phyloP scores from a whole-genome alignment of 768 basidiomycete genomes.

The Xanthoconium purpureum region DNA sequence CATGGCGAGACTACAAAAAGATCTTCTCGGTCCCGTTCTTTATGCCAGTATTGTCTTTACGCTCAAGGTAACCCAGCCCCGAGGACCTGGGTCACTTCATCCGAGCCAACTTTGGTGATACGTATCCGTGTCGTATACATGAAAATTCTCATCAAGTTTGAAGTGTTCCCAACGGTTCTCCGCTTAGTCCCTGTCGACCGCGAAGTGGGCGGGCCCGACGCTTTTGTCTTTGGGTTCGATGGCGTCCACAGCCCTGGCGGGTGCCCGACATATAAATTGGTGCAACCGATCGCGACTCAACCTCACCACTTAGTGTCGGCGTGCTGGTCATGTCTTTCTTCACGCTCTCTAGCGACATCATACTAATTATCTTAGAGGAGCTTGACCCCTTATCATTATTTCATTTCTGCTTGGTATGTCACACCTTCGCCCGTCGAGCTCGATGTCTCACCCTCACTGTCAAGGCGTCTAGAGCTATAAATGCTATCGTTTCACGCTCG shows the following conservation, averaged over 20 bases:
- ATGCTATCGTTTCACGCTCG: conserved; percentile 19
- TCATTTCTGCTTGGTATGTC: conserved; percentile 29
- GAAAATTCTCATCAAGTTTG: conserved; percentile 26
- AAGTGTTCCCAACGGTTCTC: conserved; percentile 24
- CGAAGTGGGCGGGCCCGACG: conserved; percentile 31
- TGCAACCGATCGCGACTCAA: conserved; percentile 1
- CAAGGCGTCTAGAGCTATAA: conserved; percentile 27
- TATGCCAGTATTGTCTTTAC: conserved; percentile 27
- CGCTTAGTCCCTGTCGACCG: conserved; percentile 33
- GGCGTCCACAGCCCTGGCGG: conserved; percentile 22
- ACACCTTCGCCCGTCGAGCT: background rate
- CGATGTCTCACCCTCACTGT: background rate
- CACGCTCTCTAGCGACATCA: conserved; percentile 29
- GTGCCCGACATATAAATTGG: conserved; percentile 32
- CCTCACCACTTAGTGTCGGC: conserved; percentile 23
- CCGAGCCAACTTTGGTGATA: conserved; percentile 20
- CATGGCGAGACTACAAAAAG: conserved; percentile 35
- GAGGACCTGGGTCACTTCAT: conserved; percentile 17
- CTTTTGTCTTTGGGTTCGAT: conserved; percentile 34
- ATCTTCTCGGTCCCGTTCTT: conserved; percentile 28
- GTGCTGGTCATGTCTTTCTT: conserved; percentile 38
- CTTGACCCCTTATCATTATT: conserved; percentile 34
- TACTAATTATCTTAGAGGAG: conserved; percentile 32
- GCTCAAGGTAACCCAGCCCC: conserved; percentile 22
- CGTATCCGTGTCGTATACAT: conserved; percentile 27